These are phyloP conservation scores for Tulasnella sp. DNA, from an alignment of 768 basidiomycete genomes.

Conservation along the genomic window DNA sequence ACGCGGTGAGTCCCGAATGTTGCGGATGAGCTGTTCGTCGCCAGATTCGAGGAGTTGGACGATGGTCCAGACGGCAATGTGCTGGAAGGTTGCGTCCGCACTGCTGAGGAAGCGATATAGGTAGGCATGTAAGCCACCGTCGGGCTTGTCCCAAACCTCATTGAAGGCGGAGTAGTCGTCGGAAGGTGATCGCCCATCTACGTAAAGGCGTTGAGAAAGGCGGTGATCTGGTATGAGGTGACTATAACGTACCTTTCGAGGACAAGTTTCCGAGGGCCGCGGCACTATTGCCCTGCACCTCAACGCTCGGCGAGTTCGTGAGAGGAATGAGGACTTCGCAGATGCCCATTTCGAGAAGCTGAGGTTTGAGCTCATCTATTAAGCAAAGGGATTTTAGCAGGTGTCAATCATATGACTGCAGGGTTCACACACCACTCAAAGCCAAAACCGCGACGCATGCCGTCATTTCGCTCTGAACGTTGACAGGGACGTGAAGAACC, in stretches of 20 bases:
- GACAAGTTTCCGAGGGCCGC: slow-evolving; percentile 97
- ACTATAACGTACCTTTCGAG: slow-evolving; percentile 70
- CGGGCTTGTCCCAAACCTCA: slow-evolving; percentile 96
- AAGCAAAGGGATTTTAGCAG: not conserved
- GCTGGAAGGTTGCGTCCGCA: slow-evolving; percentile 95
- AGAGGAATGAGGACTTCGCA: slow-evolving; percentile 96
- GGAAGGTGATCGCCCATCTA: slow-evolving; percentile 68
- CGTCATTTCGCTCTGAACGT: slow-evolving; percentile 99
- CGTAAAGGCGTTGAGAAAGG: not conserved
- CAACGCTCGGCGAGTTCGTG: slow-evolving; percentile 92
- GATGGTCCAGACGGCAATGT: slow-evolving; percentile 99
- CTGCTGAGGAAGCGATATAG: slow-evolving; percentile 90
- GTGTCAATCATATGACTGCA: no score
- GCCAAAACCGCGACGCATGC: slow-evolving; percentile 97
- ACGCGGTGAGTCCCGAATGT: slow-evolving; percentile 78
- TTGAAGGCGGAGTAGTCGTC: slow-evolving; percentile 97
- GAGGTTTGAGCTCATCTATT: slow-evolving; percentile 96
- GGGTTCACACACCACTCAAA: slow-evolving; percentile 64
- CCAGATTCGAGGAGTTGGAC: slow-evolving; percentile 97
- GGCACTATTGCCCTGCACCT: slow-evolving; percentile 98
- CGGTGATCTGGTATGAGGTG: not conserved
- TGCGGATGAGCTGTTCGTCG: slow-evolving; percentile 84
- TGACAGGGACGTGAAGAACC: slow-evolving; percentile 89
- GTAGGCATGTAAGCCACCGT: slow-evolving; percentile 95
- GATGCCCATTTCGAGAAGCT: slow-evolving; percentile 96